Evolutionary conservation across 768 basidiomycete genomes (phyloP).

Genomic region (Pleurotus sapidus): DNA sequence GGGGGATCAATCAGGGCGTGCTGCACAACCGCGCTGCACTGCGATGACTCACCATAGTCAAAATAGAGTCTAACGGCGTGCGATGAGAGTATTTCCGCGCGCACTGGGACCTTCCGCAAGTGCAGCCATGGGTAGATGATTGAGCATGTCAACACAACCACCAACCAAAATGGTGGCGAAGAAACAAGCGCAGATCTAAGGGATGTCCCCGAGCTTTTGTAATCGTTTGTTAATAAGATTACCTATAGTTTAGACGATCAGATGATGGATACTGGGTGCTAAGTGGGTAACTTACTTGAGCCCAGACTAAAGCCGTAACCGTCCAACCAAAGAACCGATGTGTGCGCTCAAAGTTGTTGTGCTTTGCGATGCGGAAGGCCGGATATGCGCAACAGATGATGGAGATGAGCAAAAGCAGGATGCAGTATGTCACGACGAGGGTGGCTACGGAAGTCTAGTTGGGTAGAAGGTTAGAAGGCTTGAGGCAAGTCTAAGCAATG

Average conservation of each 20-base stretch:
- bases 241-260: slow-evolving; percentile 17
- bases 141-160: slow-evolving; percentile 34
- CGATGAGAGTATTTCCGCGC: slow-evolving; percentile 36
- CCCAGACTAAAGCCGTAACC: slow-evolving; percentile 37
- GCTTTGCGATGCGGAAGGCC: slow-evolving; percentile 30
- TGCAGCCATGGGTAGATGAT: slow-evolving; percentile 43
- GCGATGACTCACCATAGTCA: slow-evolving; percentile 30
- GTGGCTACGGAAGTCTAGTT: slow-evolving; percentile 28
- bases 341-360: slow-evolving; percentile 38
- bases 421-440: slow-evolving; percentile 34
- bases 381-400: slow-evolving; percentile 40
- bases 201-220: slow-evolving; percentile 21
- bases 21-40: too few species aligned
- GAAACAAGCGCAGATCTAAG: slow-evolving; percentile 29
- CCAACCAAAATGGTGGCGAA: slow-evolving; percentile 39
- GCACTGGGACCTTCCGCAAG: slow-evolving; percentile 37
- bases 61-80: slow-evolving; percentile 43
- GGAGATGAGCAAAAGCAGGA: slow-evolving; percentile 29
- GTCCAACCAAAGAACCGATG: slow-evolving; percentile 48
- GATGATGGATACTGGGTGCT: neutral
- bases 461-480: neutral
- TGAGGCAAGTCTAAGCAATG: neutral
- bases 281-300: slow-evolving; percentile 25
- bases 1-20: neutral
- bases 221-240: slow-evolving; percentile 33